These are phyloP conservation scores for Andrographis paniculata DNA, from an alignment of 305 asterid species.

Conservation along the genomic window DNA sequence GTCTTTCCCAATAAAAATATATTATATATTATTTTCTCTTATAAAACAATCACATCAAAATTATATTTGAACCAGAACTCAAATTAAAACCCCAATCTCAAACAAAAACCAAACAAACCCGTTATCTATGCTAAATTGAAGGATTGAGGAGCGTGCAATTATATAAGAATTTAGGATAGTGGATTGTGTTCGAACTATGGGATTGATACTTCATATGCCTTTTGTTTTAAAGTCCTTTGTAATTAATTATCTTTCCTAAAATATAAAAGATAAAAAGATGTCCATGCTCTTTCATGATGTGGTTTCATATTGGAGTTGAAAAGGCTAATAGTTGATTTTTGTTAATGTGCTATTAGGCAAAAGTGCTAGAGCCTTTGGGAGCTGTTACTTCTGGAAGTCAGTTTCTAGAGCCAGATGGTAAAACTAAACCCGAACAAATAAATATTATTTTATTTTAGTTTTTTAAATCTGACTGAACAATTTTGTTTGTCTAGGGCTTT, in stretches of 20 bases:
- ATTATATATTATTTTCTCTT: too few relatives aligned
- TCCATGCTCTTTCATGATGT: conserved; percentile 1
- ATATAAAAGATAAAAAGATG: neutral
- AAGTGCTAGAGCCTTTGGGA: conserved; percentile 95
- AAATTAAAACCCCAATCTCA: too few relatives aligned
- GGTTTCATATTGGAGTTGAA: too few relatives aligned
- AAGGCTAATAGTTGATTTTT: conserved; percentile 19
- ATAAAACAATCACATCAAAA: too few relatives aligned
- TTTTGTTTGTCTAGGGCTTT: conserved; percentile 51
- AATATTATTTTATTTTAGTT: conserved; percentile 5
- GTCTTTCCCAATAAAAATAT: too few relatives aligned
- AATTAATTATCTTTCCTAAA: conserved; percentile 4
- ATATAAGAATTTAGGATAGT: neutral
- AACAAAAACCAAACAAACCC: too few relatives aligned
- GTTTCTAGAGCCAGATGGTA: conserved; percentile 97
- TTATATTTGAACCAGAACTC: too few relatives aligned
- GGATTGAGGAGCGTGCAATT: conserved; percentile 9
- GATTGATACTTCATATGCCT: conserved; percentile 8
- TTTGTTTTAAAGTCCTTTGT: neutral
- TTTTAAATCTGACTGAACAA: conserved; percentile 7
- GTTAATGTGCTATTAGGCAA: conserved; percentile 53
- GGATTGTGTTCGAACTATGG: conserved; percentile 3
- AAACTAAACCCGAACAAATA: conserved; percentile 17
- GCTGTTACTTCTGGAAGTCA: conserved; percentile 95
- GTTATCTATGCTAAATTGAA: too few relatives aligned